Evolutionary conservation across 768 basidiomycete genomes (phyloP).

Genomic region (Lentinula boryana): DNA sequence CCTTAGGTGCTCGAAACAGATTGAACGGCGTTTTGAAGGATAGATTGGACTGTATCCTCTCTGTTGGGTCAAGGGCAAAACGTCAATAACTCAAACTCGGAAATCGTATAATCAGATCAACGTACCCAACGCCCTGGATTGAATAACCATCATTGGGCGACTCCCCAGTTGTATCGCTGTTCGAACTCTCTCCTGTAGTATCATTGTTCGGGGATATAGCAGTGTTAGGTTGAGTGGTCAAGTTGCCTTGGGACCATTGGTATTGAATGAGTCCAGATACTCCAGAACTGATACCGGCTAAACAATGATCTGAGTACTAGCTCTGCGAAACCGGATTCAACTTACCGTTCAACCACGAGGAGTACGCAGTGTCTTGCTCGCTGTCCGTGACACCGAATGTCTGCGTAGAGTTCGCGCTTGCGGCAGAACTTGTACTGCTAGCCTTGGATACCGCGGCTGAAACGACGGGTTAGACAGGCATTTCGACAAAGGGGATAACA

Average conservation of each 20-base stretch:
- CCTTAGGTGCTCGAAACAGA: conserved; percentile 25
- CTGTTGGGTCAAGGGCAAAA: conserved; percentile 13
- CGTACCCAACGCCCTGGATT: conserved; percentile 34
- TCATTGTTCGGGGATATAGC: conserved; percentile 28
- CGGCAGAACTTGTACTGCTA: not conserved
- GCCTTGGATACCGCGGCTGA: not conserved
- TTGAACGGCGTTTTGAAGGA: conserved; percentile 25
- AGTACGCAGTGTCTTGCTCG: conserved; percentile 48
- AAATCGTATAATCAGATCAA: not conserved
- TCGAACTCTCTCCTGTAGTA: conserved; percentile 25
- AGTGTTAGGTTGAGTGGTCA: conserved; percentile 43
- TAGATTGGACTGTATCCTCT: conserved; percentile 22
- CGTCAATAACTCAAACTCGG: not conserved
- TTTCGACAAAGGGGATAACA: not conserved
- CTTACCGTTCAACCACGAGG: conserved; percentile 46
- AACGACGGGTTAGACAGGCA: conserved; percentile 13
- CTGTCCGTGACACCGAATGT: conserved; percentile 47
- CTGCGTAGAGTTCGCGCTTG: conserved; percentile 8
- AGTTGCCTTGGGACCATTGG: conserved; percentile 52
- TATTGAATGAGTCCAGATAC: conserved; percentile 42
- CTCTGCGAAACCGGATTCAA: not conserved
- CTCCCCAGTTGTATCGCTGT: conserved; percentile 32
- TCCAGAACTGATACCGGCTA: conserved; percentile 36
- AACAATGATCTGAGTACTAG: not conserved
- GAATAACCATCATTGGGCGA: conserved; percentile 67